These are phyloP conservation scores for Phytophthora tentaculata DNA, from an alignment of 352 stramenopile species.

Conservation along the genomic window DNA sequence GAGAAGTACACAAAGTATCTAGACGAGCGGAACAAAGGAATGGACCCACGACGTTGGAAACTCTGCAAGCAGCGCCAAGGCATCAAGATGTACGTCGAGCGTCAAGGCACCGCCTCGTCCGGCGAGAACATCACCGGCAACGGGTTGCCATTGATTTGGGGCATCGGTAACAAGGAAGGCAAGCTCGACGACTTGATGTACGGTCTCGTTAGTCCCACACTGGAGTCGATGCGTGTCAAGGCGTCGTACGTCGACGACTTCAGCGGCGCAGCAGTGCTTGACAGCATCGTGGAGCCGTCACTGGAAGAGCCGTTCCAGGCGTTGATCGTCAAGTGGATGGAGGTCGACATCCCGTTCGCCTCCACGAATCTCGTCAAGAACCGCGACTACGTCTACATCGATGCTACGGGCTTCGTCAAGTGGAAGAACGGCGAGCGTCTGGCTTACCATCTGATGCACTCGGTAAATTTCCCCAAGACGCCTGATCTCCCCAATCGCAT, in stretches of 20 bases:
- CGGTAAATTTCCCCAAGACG: slow-evolving; percentile 41
- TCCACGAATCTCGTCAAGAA: slow-evolving; percentile 44
- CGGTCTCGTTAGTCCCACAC: slow-evolving; percentile 50
- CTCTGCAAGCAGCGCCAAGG: slow-evolving; percentile 48
- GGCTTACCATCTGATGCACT: slow-evolving; percentile 46
- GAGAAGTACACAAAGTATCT: slow-evolving; percentile 35
- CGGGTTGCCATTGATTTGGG: slow-evolving; percentile 42
- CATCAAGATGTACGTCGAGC: slow-evolving; percentile 41
- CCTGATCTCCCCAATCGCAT: slow-evolving; percentile 48
- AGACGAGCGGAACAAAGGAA: slow-evolving; percentile 26
- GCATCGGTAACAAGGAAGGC: slow-evolving; percentile 41
- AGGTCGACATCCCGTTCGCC: slow-evolving; percentile 53
- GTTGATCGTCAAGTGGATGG: slow-evolving; percentile 47
- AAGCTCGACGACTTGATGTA: slow-evolving; percentile 58
- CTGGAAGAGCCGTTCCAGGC: slow-evolving; percentile 45
- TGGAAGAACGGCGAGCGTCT: slow-evolving; percentile 37
- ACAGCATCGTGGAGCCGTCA: slow-evolving; percentile 53
- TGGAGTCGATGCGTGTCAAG: slow-evolving; percentile 60
- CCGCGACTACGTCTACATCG: slow-evolving; percentile 48
- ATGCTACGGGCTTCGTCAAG: slow-evolving; percentile 31
- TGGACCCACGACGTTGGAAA: slow-evolving; percentile 45
- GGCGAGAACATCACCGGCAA: slow-evolving; percentile 30
- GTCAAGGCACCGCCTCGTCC: slow-evolving; percentile 13
- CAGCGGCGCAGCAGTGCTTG: slow-evolving; percentile 55
- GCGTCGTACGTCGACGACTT: slow-evolving; percentile 54